These are phyloP conservation scores for Penicillium pulvis DNA, from an alignment of 495 filamentous ascomycete genomes.

Conservation along the genomic window DNA sequence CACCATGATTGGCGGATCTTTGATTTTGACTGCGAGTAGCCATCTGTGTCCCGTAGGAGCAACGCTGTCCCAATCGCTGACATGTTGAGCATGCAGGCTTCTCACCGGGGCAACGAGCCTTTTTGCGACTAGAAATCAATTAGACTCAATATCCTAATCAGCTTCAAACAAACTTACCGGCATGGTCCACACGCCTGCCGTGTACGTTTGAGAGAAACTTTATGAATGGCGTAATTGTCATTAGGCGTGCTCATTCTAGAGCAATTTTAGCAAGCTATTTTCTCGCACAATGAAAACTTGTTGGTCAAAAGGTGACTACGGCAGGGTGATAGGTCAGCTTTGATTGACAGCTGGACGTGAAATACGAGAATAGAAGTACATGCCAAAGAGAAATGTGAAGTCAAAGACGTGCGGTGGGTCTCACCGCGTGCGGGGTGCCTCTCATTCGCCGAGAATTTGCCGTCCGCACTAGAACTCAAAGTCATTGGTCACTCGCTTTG, in stretches of 20 bases:
- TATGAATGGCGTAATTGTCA: conserved; percentile 35
- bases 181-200: conserved; percentile 44
- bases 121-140: conserved; percentile 33
- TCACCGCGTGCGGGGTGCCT: background rate
- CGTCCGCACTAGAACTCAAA: too few species aligned
- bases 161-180: conserved; percentile 26
- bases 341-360: too few species aligned
- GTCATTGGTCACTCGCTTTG: too few species aligned
- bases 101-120: conserved; percentile 45
- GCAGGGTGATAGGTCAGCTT: too few species aligned
- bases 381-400: background rate
- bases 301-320: too few species aligned
- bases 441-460: too few species aligned
- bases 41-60: conserved; percentile 32
- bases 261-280: background rate
- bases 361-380: background rate
- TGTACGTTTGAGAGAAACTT: conserved; percentile 35
- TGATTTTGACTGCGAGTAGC: background rate
- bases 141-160: background rate
- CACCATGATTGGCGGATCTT: conserved; percentile 1
- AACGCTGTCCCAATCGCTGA: conserved; percentile 35
- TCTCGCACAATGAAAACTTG: too few species aligned
- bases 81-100: conserved; percentile 42
- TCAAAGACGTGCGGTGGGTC: background rate
- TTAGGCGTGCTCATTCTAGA: conserved; percentile 22